Base-by-base conservation (phyloP, 495 filamentous ascomycete species). In the Penicillium cosmopolitanum region DNA sequence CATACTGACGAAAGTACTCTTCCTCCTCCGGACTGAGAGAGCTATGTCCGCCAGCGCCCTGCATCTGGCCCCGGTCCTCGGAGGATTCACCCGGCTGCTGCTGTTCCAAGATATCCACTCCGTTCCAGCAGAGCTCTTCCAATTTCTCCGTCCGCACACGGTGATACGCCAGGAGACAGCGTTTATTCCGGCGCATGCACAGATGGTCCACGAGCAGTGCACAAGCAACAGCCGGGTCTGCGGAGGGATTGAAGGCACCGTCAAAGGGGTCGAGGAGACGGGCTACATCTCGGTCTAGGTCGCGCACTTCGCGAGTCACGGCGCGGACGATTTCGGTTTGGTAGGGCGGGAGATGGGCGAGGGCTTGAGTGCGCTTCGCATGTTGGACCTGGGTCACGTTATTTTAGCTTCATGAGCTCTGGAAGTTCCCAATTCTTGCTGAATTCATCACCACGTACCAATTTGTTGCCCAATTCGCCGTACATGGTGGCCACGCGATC, bases 21-120 rank as follows among this genome's bases (percentile, higher is more conserved):
- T 97, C 95, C 72, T 99, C 96, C 71, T 99, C 95, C 2, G 96
- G 94, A 71, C 93, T 96, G 53, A 99, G 76, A 62, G 89, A 96
- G 74, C 88, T 96, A 55, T 84, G 82, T 56, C 78, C 81, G 25
- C 80, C 80, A 8, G 63, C 61, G 3, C 23, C 46, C 57, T 53
- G 59, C n/a, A 64, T 60, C 46, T 60, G 59, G 46, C 63, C 68
- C 23, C 67, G 50, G 25, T 69, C 54, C 38, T 66, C 67, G 15
- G 51, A 23, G 15, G 47, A 53, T 15, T 67, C 65, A 50, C 55
- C 62, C 9, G 80, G 79, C 53, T 72, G 64, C 58, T 84, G 78
- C 63, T 85, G 82, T 53, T 92, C 89, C 16, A 86, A 67, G 16
- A 97, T 81, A 71, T 97, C 95, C 31, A 87, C 80, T 3, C 95